A percentile compares a stretch with the other conserved stretches of the same genome.
Evolutionary conservation across 768 basidiomycete genomes (phyloP).

Genomic region (Naganishia friedmannii): DNA sequence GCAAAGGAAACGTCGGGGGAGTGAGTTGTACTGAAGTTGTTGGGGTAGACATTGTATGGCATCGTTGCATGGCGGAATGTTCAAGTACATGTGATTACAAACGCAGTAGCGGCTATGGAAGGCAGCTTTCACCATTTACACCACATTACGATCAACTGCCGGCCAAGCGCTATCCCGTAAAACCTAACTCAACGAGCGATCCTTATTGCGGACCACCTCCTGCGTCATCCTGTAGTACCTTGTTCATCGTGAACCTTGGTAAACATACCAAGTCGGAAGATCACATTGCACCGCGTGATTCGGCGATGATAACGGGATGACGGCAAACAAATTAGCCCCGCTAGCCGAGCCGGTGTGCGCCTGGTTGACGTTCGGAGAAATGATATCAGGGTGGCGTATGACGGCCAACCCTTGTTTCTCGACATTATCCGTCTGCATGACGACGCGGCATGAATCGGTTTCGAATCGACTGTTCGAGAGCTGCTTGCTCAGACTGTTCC

Average conservation of each 20-base stretch:
- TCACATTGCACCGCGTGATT: background rate
- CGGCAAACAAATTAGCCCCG: background rate
- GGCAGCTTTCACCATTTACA: background rate
- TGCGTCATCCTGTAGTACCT: background rate
- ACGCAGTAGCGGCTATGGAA: background rate
- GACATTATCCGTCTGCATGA: conserved; percentile 16
- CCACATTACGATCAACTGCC: no score
- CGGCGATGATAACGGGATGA: background rate
- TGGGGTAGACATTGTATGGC: background rate
- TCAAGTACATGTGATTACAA: background rate
- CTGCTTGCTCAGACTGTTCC: conserved; percentile 44
- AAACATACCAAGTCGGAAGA: background rate
- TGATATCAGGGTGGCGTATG: background rate
- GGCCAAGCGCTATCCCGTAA: no score
- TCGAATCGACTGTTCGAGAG: conserved; percentile 32
- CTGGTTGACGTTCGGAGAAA: background rate
- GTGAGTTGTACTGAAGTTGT: background rate
- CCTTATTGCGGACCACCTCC: background rate
- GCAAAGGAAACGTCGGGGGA: background rate
- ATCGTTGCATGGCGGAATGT: conserved; percentile 3
- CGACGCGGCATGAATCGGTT: conserved; percentile 20
- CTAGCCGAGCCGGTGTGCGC: background rate
- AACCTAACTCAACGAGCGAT: background rate
- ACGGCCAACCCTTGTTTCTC: background rate
- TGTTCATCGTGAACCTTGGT: background rate